Conservation (phyloP, 208 protist species). For the Acanthamoeba triangularis region DNA sequence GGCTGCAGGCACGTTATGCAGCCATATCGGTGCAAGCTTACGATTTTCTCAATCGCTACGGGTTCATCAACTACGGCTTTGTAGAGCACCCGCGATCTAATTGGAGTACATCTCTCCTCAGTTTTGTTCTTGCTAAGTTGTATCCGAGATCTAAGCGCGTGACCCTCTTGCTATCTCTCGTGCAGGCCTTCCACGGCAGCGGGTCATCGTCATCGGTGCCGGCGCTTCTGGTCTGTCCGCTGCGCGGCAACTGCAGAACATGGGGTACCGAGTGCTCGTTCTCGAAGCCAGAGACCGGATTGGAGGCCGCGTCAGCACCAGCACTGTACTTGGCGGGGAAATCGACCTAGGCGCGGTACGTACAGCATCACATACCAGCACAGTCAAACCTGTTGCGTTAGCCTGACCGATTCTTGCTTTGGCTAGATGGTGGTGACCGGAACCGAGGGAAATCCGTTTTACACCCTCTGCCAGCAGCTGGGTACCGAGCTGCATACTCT, state of each 20-base stretch:
- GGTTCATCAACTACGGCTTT: constrained; percentile 61
- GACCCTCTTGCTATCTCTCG: background rate
- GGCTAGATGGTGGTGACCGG: constrained; percentile 68
- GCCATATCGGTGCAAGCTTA: background rate
- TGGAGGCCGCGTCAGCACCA: constrained; percentile 58
- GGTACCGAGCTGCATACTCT: constrained; percentile 7
- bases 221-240: constrained; percentile 79
- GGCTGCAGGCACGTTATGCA: background rate
- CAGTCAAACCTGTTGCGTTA: background rate
- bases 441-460: constrained; percentile 54
- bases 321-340: background rate
- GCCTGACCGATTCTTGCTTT: background rate
- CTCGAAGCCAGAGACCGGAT: constrained; percentile 76
- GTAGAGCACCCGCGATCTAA: constrained; percentile 18
- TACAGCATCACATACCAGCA: background rate
- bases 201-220: constrained; percentile 76
- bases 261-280: constrained; percentile 45
- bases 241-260: constrained; percentile 43
- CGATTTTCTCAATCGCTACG: constrained; percentile 55
- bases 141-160: background rate
- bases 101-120: background rate
- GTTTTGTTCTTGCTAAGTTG: too few relatives aligned
- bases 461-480: constrained; percentile 35
- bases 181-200: background rate
- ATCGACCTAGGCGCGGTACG: constrained; percentile 68